Base-by-base conservation (phyloP, 2,329 filamentous ascomycete species). In the Colletotrichum euphorbiae region DNA sequence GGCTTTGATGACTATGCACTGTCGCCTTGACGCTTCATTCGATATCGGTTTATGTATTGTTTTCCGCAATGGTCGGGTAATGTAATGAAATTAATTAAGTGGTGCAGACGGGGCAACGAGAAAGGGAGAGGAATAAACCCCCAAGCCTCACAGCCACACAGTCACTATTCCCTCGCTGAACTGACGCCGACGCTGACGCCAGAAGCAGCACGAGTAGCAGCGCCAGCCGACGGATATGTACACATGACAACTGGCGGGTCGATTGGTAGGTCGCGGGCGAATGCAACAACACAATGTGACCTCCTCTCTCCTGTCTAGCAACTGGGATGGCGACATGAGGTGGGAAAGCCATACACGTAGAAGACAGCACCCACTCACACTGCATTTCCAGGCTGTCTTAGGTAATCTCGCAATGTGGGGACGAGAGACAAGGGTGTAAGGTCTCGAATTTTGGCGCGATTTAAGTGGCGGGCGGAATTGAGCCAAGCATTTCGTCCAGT, bases 81-180 rank as follows among this genome's bases (percentile, higher is more conserved):
- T 24, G 24, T 46, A 36, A 36, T 48, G 60, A 33, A 64, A 67
- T 64, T 58, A 52, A 28, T 51, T 28, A 24, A 24, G 21, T 5
- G 28, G 7, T 28, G 45, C 28, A 36, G 56, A 61, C 48, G 48
- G 38, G 19, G 24, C 54, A 48, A 17, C 24, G 38, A 15, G 48
- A 36, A 24, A 48, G 40, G 19, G 38, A 21, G 13, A 36, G 17
- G 13, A 46, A 21, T 24, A 24, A 19, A 40, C 21, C 36, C 60
- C 65, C 54, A 59, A 55, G 54, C 54, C 55, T 59, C 61, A 68
- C 65, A 68, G 61, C 65, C 65, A 65, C 65, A 59, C 38, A 31
- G 31, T 31, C n/a, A 24, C 36, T 38, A 2, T 38, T 5, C 36
- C 36, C 13, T 1, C 11, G 28, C 36, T 38, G 36, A 4, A 38